phyloP scores from a whole-genome alignment of 1,139 yeast species.

The Pichia sp. region DNA sequence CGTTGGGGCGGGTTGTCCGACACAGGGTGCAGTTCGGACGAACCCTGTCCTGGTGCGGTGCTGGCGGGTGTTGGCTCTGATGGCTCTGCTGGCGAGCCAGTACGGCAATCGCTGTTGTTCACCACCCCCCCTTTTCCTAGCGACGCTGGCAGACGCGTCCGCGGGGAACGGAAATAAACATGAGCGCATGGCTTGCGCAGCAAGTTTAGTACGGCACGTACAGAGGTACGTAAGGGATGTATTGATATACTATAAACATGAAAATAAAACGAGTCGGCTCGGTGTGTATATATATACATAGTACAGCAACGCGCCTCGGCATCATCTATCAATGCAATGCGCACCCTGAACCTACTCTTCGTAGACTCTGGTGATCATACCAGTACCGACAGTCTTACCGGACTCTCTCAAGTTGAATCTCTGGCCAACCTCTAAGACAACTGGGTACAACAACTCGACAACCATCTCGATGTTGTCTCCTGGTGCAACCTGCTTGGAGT shows the following conservation, averaged over 20 bases:
- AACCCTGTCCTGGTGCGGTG: too few relatives aligned
- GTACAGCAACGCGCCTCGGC: neutral
- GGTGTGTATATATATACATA: neutral
- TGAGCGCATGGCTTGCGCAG: too few relatives aligned
- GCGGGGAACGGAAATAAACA: too few relatives aligned
- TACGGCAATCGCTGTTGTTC: too few relatives aligned
- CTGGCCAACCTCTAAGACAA: conserved; percentile 93
- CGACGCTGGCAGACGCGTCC: too few relatives aligned
- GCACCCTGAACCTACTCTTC: conserved; percentile 41
- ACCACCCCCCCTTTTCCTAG: too few relatives aligned
- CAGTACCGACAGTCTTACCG: conserved; percentile 98
- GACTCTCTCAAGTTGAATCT: conserved; percentile 99
- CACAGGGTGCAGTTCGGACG: too few relatives aligned
- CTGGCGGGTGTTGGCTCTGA: too few relatives aligned
- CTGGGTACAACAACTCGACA: conserved; percentile 84
- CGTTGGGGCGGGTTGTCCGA: too few relatives aligned
- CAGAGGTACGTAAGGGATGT: neutral
- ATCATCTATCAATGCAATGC: neutral
- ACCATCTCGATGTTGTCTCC: conserved; percentile 99
- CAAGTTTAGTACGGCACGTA: too few relatives aligned
- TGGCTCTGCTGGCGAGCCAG: too few relatives aligned
- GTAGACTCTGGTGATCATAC: conserved; percentile 89
- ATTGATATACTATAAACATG: conserved; percentile 2
- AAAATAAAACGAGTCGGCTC: neutral
- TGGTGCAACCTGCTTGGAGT: conserved; percentile 89